These are phyloP conservation scores for Penicillium sp. DNA, from an alignment of 2,329 filamentous ascomycete species.

Conservation along the genomic window DNA sequence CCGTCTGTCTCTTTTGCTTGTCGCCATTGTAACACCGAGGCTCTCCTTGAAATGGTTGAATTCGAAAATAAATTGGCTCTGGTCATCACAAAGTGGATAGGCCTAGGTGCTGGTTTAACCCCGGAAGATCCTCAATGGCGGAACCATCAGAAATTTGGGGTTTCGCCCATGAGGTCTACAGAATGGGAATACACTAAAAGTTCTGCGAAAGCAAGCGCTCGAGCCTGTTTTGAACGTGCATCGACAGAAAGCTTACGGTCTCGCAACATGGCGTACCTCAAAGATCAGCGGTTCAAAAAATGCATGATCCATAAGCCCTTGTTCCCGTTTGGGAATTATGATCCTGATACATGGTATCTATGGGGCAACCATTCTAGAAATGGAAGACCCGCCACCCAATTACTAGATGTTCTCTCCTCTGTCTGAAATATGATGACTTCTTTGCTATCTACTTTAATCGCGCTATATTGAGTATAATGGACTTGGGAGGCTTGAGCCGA, in stretches of 20 bases:
- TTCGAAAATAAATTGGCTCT: background rate
- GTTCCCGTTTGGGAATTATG: background rate
- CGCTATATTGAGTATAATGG: background rate
- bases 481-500: background rate
- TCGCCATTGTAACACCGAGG: background rate
- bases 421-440: background rate
- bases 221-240: slow-evolving; percentile 1
- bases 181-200: background rate
- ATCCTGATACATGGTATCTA: background rate
- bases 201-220: background rate
- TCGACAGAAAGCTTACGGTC: slow-evolving; percentile 1
- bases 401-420: background rate
- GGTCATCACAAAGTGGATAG: slow-evolving; percentile 1
- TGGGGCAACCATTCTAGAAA: background rate
- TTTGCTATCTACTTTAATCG: background rate
- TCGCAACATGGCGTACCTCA: slow-evolving; percentile 1
- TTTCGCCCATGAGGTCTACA: background rate
- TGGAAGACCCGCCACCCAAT: background rate
- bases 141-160: background rate
- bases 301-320: background rate
- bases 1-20: background rate
- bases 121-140: background rate
- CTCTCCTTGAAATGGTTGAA: background rate
- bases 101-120: background rate
- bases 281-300: slow-evolving; percentile 1